Evolutionary conservation across 202 grass and related monocot species (phyloP), one percentile per base, ranked within the genome.

Genomic region (Setaria italica): DNA sequence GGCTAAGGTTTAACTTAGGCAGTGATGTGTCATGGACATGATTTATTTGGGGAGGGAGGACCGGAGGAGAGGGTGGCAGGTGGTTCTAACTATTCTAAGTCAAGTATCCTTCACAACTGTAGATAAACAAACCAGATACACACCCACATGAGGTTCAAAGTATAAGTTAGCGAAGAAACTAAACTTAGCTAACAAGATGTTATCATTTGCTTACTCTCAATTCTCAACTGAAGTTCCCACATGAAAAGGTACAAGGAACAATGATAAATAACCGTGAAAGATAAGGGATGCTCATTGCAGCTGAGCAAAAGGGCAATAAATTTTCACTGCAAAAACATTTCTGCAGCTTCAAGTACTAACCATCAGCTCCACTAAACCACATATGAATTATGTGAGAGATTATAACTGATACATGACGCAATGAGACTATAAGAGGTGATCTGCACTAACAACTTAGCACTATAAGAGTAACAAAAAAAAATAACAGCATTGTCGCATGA

Each of bases 391-490:
- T 41, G 48, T 47, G 4, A 10, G 0, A 74, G 65, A 9, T 68
- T 79, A 54, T 41, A 51, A 53, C 74, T 80, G 30, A 16, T 50
- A 74, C 12, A 87, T 77, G 9, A 62, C 34, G 5, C 74, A 72
- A 53, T 72, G 54, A 25, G 15, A 67, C 67, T 74, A 60, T 70
- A 82, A 34, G 11, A 53, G 30, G 49, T 35, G 85, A 46, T 62
- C 72, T 11, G 29, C 42, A 57, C 17, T 25, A 85, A 76, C 7
- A 78, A 67, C 37, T 19, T 59, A 74, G 39, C 84, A 79, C 46
- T 45, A 25, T 35, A 79, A 14, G 51, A 79, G 67, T 39, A 70
- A 11, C 15, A 0, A 3, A 59, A 69, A 33, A 4, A 19, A 81
- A 82, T 9, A 68, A 71, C 11, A 25, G 3, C 7, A 47, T 7